These are phyloP conservation scores for Pholiota conissans DNA, from an alignment of 768 basidiomycete species.

Conservation along the genomic window DNA sequence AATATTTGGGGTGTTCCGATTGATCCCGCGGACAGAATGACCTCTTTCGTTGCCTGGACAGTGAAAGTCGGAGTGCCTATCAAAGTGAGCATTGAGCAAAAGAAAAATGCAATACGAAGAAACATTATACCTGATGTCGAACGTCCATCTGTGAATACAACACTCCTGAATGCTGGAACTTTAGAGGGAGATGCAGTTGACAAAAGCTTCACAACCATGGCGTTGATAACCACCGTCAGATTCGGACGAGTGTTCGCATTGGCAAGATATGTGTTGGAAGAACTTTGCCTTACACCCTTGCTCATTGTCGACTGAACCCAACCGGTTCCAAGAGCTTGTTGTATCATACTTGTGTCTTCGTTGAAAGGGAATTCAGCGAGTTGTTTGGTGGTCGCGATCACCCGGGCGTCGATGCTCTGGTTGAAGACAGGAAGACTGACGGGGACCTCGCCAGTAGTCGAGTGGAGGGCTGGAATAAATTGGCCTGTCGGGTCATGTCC, in stretches of 20 bases:
- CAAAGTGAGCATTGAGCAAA: no score
- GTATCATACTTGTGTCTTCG: conserved; percentile 28
- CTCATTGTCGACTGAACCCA: conserved; percentile 26
- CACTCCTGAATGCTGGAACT: background rate
- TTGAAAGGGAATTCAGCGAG: conserved; percentile 34
- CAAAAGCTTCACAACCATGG: conserved; percentile 1
- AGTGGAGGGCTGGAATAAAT: conserved; percentile 37
- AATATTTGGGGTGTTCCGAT: conserved; percentile 23
- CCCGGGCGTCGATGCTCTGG: conserved; percentile 29
- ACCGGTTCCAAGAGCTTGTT: conserved; percentile 33
- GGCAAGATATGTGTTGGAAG: conserved; percentile 2
- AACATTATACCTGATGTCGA: background rate
- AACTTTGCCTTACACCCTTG: background rate
- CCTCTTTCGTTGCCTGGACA: conserved; percentile 19
- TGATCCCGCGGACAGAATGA: conserved; percentile 22
- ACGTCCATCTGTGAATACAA: background rate
- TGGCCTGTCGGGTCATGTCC: conserved; percentile 36
- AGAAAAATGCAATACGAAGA: background rate
- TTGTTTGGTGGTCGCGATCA: conserved; percentile 37
- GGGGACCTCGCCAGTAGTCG: conserved; percentile 28
- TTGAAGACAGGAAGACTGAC: conserved; percentile 32
- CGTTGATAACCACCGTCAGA: conserved; percentile 4
- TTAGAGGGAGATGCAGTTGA: background rate
- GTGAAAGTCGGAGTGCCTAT: conserved; percentile 10
- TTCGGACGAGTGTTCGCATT: conserved; percentile 2